phyloP scores from a whole-genome alignment of 768 basidiomycete genomes.

The Rossbeevera mucosa region DNA sequence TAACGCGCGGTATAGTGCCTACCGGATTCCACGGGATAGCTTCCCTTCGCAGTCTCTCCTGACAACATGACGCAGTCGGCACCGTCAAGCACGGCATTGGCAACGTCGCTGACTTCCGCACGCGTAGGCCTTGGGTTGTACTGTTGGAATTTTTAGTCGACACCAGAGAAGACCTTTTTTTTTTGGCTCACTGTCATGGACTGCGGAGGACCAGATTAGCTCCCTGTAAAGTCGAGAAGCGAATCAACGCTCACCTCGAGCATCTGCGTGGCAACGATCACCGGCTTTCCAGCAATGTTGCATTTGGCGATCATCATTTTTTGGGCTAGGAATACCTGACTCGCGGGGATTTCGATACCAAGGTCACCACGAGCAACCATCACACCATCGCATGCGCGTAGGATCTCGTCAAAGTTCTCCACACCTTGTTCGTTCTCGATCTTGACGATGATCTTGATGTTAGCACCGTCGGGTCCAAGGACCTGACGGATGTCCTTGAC shows the following conservation, averaged over 20 bases:
- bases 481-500: constrained; percentile 90
- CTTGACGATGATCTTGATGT: constrained; percentile 99
- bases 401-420: constrained; percentile 97
- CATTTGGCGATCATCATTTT: constrained; percentile 99
- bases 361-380: constrained; percentile 99
- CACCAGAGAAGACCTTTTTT: not conserved
- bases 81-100: constrained; percentile 98
- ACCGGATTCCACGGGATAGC: constrained; percentile 95
- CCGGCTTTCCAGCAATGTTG: constrained; percentile 96
- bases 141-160: constrained; percentile 36
- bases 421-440: constrained; percentile 99
- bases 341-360: constrained; percentile 99
- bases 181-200: constrained; percentile 79
- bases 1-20: constrained; percentile 21
- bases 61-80: constrained; percentile 99
- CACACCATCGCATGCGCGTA: constrained; percentile 93
- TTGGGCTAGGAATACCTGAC: constrained; percentile 97
- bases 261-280: constrained; percentile 99
- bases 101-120: constrained; percentile 98
- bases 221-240: not conserved
- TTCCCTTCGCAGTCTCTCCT: constrained; percentile 97
- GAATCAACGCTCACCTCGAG: constrained; percentile 63
- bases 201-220: constrained; percentile 35
- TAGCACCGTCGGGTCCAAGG: constrained; percentile 90
- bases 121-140: constrained; percentile 99